Base-by-base conservation (phyloP, 2,329 filamentous ascomycete genomes). In the Chaetomiaceae sp. region DNA sequence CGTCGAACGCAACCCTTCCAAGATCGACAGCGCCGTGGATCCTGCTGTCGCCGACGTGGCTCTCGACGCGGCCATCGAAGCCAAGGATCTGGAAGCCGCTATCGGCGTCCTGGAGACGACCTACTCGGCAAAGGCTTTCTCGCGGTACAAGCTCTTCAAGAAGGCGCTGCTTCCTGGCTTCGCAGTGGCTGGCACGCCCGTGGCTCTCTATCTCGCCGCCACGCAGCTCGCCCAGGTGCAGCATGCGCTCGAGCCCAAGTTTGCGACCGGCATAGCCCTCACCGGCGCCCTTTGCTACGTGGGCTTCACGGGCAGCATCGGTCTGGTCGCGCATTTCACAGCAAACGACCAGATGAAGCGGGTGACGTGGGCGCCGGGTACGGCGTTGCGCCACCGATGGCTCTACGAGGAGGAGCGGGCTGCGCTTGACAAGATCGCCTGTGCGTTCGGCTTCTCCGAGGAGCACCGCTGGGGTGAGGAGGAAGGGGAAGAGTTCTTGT, bases 311-410 rank as follows among this genome's bases (percentile, higher is more conserved):
- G 83, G 80, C 4, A 88, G 84, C 9, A 78, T 97, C 43, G 93
- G 91, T 3, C 69, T 93, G 34, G 80, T 97, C 30, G 88, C 91
- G 8, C 72, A 94, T 49, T 83, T 88, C 20, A 96, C 91, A 27
- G 76, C 84, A 50, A 96, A 96, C 66, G 90, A 97, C 64, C 89
- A 97, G 66, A 95, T 96, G 87, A 83, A 85, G 59, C 81, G 93
- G 17, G 88, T 97, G 5, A 90, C 88, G 2, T 98, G 93, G 93
- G 75, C 84, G 8, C 80, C 81, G 0, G 93, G 93, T 10, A 84
- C 88, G 27, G 84, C 87, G 18, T 69, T 97, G 53, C 77, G 85
- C 51, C 78, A 88, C 59, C 78, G 93, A 12, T 97, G 90, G 86
- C 65, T 95, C 44, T 76, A 88, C 27, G 93, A 97, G 64, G 89